These are phyloP conservation scores for Oenanthe javanica DNA, from an alignment of 140 eudicot species.

Conservation along the genomic window DNA sequence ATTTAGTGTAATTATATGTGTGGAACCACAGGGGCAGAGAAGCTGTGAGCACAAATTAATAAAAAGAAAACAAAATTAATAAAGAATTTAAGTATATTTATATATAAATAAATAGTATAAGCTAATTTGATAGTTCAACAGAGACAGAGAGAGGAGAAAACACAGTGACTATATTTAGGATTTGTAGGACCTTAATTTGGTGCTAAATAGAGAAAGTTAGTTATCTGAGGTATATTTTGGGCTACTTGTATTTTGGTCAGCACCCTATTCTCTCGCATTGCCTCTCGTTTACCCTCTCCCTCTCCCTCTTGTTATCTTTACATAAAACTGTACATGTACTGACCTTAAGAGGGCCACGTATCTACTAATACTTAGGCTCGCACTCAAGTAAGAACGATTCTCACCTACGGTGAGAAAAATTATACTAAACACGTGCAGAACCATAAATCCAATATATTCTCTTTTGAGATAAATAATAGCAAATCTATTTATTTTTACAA, in stretches of 20 bases:
- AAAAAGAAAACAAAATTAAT: slow-evolving; percentile 1
- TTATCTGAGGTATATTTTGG: background rate
- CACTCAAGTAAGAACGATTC: background rate
- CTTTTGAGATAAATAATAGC: no score
- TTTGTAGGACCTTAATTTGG: background rate
- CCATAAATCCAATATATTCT: background rate
- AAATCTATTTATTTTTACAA: background rate
- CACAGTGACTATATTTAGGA: background rate
- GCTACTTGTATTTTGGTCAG: slow-evolving; percentile 1
- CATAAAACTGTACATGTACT: background rate
- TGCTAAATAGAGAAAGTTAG: slow-evolving; percentile 1
- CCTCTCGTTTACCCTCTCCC: slow-evolving; percentile 4
- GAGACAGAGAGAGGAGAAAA: background rate
- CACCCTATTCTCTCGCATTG: background rate
- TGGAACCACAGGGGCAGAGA: background rate
- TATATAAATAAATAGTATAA: background rate
- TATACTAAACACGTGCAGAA: no score
- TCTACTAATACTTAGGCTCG: background rate
- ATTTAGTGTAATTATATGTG: background rate
- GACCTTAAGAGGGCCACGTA: background rate
- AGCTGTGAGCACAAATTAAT: background rate
- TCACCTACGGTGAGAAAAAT: no score
- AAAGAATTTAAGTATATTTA: background rate
- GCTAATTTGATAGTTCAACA: background rate
- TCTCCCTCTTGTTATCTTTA: background rate